Base-by-base conservation (phyloP, 371 early-diverging fungal species). In the Dentiscutata heterogama region DNA sequence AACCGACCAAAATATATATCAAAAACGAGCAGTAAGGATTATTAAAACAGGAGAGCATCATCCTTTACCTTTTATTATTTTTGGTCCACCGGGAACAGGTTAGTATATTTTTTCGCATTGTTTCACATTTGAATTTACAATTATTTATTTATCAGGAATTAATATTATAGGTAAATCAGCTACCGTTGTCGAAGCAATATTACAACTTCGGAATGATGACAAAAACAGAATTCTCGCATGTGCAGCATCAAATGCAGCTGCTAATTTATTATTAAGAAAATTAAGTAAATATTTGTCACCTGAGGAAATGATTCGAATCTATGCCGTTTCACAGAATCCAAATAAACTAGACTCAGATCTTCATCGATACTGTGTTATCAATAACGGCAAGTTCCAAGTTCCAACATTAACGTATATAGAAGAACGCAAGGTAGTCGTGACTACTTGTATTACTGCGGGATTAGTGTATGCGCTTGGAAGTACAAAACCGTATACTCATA, bases 291-390 rank as follows among this genome's bases (percentile, higher is more conserved):
- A 25, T 1, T 20, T 60, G 4, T 7, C n/a, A 22, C 2, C 60
- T 18, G 60, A 60, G 25, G 20, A 60, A 60, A 60, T 60, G 60
- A 25, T 60, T 60, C 60, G 60, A 60, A 60, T 60, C n/a, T 22
- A 60, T 25, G 60, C 60, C 14, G 2, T n/a, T 60, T 60, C 60
- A 7, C 60, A 60, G 2, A 25, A 60, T 22, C 60, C n/a, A 8
- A 25, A 60, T 22, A 60, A 60, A 60, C 8, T 60, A 60, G 60
- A 60, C 1, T 25, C 1, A 10, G 20, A 60, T 22, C 20, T 60
- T 60, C 60, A 60, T 18, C 8, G 2, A 0, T 60, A 60, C 14
- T 60, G 60, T n/a, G 4, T n/a, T 20, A 60, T 60, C 7, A 1
- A 60, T 22, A 18, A 20, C 2, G 60, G 60, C 60, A 60, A 60